Conservation (phyloP, 257 asterid species). For the Solanum pennellii region DNA sequence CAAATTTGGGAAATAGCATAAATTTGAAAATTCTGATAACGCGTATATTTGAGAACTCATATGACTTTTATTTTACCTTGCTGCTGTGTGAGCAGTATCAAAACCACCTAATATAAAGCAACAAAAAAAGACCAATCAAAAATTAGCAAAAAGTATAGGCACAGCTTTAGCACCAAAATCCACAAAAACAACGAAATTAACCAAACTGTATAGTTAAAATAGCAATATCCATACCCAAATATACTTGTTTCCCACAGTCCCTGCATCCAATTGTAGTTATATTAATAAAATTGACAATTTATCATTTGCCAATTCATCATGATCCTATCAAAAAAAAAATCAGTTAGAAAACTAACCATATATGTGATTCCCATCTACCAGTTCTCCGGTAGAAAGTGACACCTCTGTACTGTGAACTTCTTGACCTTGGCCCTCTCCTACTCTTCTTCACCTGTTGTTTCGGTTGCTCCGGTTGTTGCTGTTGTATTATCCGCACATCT, state of each 20-base stretch:
- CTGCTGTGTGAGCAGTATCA: constrained; percentile 78
- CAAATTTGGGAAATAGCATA: not conserved
- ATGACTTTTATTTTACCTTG: constrained; percentile 33
- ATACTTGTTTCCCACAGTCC: constrained; percentile 71
- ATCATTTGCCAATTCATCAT: not conserved
- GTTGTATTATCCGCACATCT: constrained; percentile 6
- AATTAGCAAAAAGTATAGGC: not conserved
- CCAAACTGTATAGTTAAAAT: not conserved
- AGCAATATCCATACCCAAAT: constrained; percentile 34
- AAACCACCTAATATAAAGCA: constrained; percentile 57
- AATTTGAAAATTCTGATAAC: not conserved
- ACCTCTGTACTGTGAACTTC: constrained; percentile 56
- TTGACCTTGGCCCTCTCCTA: constrained; percentile 51
- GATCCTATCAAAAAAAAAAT: not conserved
- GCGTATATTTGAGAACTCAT: not conserved
- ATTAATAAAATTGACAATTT: not conserved
- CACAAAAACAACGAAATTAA: not conserved
- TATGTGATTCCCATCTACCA: constrained; percentile 71
- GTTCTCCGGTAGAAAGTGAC: constrained; percentile 60
- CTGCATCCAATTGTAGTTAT: constrained; percentile 16
- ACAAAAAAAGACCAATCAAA: not conserved
- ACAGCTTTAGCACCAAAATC: not conserved
- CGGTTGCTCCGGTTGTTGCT: constrained; percentile 1
- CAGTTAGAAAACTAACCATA: constrained; percentile 22
- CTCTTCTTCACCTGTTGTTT: constrained; percentile 38